phyloP scores from a whole-genome alignment of 169 alveolate genomes.

The Cryptosporidium sp. region DNA sequence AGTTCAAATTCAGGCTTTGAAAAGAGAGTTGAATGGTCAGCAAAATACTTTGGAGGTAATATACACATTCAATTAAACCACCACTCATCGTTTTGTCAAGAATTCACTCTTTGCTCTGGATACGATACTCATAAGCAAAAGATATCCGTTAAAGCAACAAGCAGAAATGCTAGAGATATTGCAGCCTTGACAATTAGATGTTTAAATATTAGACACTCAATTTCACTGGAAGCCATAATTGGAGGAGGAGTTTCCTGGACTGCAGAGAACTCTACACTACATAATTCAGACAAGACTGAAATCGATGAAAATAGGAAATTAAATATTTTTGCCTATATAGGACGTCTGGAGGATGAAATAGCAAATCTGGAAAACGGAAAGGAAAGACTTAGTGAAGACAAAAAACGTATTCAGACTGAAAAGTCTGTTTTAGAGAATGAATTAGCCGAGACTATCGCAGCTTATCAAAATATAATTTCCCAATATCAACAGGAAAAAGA shows the following conservation, averaged over 20 bases:
- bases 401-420: slow-evolving; percentile 10
- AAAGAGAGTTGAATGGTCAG: slow-evolving; percentile 64
- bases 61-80: slow-evolving; percentile 10
- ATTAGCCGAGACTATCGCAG: slow-evolving; percentile 59
- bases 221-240: slow-evolving; percentile 35
- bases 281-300: background rate
- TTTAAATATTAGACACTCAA: slow-evolving; percentile 26
- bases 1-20: slow-evolving; percentile 3
- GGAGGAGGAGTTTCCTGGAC: background rate
- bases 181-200: slow-evolving; percentile 50
- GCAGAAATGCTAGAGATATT: slow-evolving; percentile 59
- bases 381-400: slow-evolving; percentile 14
- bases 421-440: slow-evolving; percentile 42
- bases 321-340: slow-evolving; percentile 18
- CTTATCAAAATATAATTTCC: slow-evolving; percentile 47
- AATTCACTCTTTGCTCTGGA: slow-evolving; percentile 44
- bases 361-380: background rate
- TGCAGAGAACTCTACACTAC: background rate
- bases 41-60: slow-evolving; percentile 71
- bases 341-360: slow-evolving; percentile 28
- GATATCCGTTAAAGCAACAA: slow-evolving; percentile 25
- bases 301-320: background rate
- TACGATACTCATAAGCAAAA: slow-evolving; percentile 48
- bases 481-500: slow-evolving; percentile 25
- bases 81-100: background rate